Conservation (phyloP, 1,284 basidiomycete genomes). For the Cryptococcus sp. region DNA sequence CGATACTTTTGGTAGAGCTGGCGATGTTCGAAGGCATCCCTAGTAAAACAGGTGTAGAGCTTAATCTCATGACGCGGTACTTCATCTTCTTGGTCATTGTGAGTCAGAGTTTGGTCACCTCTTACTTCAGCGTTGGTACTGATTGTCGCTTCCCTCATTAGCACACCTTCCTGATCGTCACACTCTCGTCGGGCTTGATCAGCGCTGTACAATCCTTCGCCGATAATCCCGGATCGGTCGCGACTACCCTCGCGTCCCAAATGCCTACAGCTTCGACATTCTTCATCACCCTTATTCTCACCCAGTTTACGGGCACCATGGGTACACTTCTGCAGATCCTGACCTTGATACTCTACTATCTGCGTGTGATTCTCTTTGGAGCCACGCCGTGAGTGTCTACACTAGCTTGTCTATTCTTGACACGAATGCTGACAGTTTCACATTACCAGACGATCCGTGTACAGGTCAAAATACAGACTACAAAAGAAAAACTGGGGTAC, state of each 20-base stretch:
- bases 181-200: conserved; percentile 66
- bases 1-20: conserved; percentile 54
- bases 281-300: conserved; percentile 73
- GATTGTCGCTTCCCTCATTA: conserved; percentile 15
- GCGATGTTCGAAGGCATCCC: conserved; percentile 73
- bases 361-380: conserved; percentile 61
- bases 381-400: conserved; percentile 43
- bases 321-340: conserved; percentile 63
- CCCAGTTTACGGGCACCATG: conserved; percentile 51
- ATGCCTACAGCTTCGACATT: conserved; percentile 74
- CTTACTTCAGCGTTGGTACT: background rate
- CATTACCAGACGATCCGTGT: conserved; percentile 56
- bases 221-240: conserved; percentile 61
- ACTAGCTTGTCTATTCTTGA: conserved; percentile 52
- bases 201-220: conserved; percentile 53
- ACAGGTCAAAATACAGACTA: conserved; percentile 51
- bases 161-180: conserved; percentile 69
- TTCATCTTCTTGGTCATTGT: conserved; percentile 73
- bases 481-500: conserved; percentile 70
- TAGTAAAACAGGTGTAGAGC: conserved; percentile 68
- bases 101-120: conserved; percentile 31
- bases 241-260: conserved; percentile 60
- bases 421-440: conserved; percentile 1
- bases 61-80: conserved; percentile 73
- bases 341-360: conserved; percentile 65